A percentile compares a stretch with the other conserved stretches of the same genome.
Conservation (phyloP, 768 basidiomycete species). For the Leccinellum albellum region DNA sequence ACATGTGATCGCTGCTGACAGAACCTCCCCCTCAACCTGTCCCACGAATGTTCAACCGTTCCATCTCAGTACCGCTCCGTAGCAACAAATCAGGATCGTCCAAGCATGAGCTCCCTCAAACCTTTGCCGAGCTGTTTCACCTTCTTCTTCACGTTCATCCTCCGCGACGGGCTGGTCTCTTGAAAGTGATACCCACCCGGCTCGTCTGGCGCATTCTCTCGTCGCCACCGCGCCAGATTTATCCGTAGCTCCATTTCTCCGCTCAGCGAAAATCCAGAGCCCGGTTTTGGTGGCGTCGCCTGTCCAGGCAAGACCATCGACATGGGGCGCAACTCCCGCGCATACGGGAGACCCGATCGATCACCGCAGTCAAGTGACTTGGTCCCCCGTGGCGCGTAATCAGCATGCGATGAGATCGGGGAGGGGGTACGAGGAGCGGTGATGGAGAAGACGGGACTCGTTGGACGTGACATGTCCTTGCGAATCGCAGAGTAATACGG, state of each 20-base stretch:
- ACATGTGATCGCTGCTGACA: constrained; percentile 13
- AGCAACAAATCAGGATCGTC: constrained; percentile 17
- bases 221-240: constrained; percentile 43
- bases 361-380: constrained; percentile 31
- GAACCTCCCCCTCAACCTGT: neutral
- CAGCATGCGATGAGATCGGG: constrained; percentile 21
- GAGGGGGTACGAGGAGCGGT: constrained; percentile 25
- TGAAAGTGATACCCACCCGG: constrained; percentile 31
- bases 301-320: constrained; percentile 25
- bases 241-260: constrained; percentile 59
- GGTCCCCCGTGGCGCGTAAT: constrained; percentile 28
- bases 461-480: constrained; percentile 42
- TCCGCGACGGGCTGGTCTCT: constrained; percentile 25
- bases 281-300: constrained; percentile 12
- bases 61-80: neutral
- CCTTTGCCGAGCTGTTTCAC: constrained; percentile 31
- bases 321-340: constrained; percentile 24
- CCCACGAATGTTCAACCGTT: neutral
- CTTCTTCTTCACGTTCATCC: constrained; percentile 20
- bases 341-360: constrained; percentile 15
- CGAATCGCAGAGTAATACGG: constrained; percentile 57
- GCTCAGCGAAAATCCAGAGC: constrained; percentile 51
- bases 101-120: constrained; percentile 30
- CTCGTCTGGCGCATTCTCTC: constrained; percentile 28
- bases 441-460: constrained; percentile 30